These are phyloP conservation scores for Fusarium xyrophilum DNA, from an alignment of 2,329 filamentous ascomycete genomes.

Conservation along the genomic window DNA sequence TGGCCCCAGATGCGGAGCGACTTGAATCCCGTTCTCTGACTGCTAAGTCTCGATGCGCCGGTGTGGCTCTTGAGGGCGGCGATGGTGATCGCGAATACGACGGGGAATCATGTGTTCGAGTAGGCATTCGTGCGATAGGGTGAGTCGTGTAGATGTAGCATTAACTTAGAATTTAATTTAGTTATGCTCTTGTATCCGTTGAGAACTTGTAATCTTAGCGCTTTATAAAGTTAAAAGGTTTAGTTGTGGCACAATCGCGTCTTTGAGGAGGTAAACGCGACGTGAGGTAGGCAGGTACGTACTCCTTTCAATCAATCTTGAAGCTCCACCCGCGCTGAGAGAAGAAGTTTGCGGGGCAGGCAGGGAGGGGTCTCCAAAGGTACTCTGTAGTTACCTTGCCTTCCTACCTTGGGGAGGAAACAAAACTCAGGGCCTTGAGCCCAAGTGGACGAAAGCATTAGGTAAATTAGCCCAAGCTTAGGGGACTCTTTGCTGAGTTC, in stretches of 20 bases:
- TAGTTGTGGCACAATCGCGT: not conserved
- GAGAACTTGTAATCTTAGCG: not conserved
- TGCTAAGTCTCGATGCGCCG: slow-evolving; percentile 33
- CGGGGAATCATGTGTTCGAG: slow-evolving; percentile 33
- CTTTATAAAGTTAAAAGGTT: not conserved
- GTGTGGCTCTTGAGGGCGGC: slow-evolving; percentile 25
- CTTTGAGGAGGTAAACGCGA: not conserved
- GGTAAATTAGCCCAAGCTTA: no score
- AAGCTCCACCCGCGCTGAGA: not conserved
- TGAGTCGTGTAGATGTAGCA: not conserved
- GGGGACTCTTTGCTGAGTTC: no score
- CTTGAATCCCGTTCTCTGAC: slow-evolving; percentile 39
- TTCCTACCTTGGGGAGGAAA: no score
- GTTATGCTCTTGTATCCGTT: not conserved
- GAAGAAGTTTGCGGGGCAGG: not conserved
- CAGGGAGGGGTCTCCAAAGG: not conserved
- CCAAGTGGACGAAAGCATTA: no score
- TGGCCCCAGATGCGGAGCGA: slow-evolving; percentile 39
- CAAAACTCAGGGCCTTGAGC: no score
- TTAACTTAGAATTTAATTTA: not conserved
- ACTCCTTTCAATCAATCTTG: not conserved
- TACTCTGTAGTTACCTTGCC: no score
- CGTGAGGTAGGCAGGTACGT: slow-evolving; percentile 6
- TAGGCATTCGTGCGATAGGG: slow-evolving; percentile 38
- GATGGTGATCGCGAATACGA: slow-evolving; percentile 36